These are phyloP conservation scores for Artemisia annua DNA, from an alignment of 129 eudicot genomes.

Conservation along the genomic window DNA sequence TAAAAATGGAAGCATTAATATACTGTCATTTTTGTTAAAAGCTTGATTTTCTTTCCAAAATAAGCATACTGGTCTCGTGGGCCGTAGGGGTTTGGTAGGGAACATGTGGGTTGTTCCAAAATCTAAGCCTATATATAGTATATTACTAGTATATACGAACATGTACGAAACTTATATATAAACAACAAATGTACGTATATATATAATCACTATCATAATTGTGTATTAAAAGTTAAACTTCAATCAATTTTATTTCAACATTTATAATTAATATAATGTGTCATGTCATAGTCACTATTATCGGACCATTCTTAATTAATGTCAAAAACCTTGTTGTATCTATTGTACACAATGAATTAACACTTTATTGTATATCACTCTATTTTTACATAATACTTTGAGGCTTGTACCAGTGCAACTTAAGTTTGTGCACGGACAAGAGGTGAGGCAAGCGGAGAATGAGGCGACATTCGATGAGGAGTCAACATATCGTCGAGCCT, in stretches of 20 bases:
- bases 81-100: not conserved
- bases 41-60: not conserved
- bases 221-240: no score
- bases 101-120: not conserved
- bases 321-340: slow-evolving; percentile 11
- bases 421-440: slow-evolving; percentile 49
- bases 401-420: not conserved
- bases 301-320: no score
- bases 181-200: no score
- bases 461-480: slow-evolving; percentile 55
- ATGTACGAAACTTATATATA: no score
- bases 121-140: not conserved
- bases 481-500: slow-evolving; percentile 48
- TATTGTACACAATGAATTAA: slow-evolving; percentile 9
- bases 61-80: not conserved
- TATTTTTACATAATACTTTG: not conserved
- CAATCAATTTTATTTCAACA: slow-evolving; percentile 2
- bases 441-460: slow-evolving; percentile 60
- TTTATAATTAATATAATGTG: slow-evolving; percentile 15
- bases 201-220: not conserved
- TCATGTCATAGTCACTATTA: slow-evolving; percentile 1
- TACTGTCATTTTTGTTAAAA: not conserved
- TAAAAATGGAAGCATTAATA: not conserved
- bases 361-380: not conserved
- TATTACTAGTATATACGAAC: no score